Evolutionary conservation across 331 rosid species (phyloP), one percentile per base, ranked within the genome.

Genomic region (Malus hybrid): DNA sequence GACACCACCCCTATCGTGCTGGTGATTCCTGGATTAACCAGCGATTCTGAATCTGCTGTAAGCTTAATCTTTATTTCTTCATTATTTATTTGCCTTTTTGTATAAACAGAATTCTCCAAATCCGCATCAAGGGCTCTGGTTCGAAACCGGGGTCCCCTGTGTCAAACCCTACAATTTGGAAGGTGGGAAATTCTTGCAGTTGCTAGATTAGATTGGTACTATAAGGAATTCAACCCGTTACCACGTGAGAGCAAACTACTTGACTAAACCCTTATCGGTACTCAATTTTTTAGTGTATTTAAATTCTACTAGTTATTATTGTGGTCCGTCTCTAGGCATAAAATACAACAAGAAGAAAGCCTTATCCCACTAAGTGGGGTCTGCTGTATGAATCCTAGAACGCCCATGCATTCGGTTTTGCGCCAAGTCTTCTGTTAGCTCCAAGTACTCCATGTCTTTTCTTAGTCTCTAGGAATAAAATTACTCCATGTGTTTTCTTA

Each of bases 21-120:
- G 62, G 87, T 89, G 29, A 84, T 93, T 82, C 98, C 98, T 78
- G 98, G 98, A 73, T 84, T 93, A 71, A 90, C 98, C 27, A 93
- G 96, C 70, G 98, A 93, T 73, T 93, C 98, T 64, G 70, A 85
- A 31, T 86, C 96, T 65, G 67, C 94, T 75, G 96, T 93, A 87
- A 88, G 97, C 80, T 78, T 78, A 42, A 5, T 70, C 68, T 44
- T 71, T 55, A 36, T 50, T 66, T 80, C 42, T 64, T 64, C 31
- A 11, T 62, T 28, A 7, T 14, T 10, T 62, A 12, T 62, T 13
- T 24, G 34, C 19, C 15, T 10, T 28, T 13, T 62, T 24, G 9
- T 27, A 62, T 62, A 10, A 62, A 5, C 66, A 62, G 19, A 13
- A 62, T 28, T 1, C 64, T 13, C 64, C 29, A 22, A 59, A 59